phyloP scores from a whole-genome alignment of 208 protist genomes.

The Crithidia fasciculata region DNA sequence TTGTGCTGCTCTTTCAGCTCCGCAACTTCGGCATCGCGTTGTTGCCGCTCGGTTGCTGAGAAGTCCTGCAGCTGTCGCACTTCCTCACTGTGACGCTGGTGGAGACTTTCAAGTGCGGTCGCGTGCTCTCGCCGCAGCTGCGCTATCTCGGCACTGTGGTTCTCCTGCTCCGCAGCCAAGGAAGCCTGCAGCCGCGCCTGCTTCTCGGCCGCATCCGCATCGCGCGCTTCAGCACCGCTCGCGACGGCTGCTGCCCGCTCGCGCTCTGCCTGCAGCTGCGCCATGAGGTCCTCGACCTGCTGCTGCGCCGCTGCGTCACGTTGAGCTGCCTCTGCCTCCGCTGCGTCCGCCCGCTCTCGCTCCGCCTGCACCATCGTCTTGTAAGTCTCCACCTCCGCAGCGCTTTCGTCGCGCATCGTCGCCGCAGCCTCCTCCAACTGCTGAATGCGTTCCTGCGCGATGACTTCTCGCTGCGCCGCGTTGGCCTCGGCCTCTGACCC shows the following conservation, averaged over 20 bases:
- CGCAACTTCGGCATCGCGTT: neutral
- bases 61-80: neutral
- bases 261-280: slow-evolving; percentile 24
- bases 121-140: neutral
- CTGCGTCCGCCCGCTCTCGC: neutral
- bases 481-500: slow-evolving; percentile 11
- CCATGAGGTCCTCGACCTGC: slow-evolving; percentile 20
- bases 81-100: neutral
- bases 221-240: slow-evolving; percentile 5
- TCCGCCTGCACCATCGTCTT: no score
- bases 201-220: slow-evolving; percentile 7
- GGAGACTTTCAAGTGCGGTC: neutral
- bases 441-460: slow-evolving; percentile 14
- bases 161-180: slow-evolving; percentile 2
- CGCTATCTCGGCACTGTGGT: slow-evolving; percentile 1
- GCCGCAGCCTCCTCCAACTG: neutral
- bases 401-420: no score
- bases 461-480: neutral
- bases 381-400: no score
- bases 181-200: slow-evolving; percentile 10
- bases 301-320: neutral
- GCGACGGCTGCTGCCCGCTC: slow-evolving; percentile 9
- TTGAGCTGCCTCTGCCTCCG: neutral
- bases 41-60: neutral
- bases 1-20: neutral